Percentiles rank a stretch among this genome's conserved stretches.
phyloP scores from a whole-genome alignment of 1,139 yeast species.

The Geotrichum carabidarum region DNA sequence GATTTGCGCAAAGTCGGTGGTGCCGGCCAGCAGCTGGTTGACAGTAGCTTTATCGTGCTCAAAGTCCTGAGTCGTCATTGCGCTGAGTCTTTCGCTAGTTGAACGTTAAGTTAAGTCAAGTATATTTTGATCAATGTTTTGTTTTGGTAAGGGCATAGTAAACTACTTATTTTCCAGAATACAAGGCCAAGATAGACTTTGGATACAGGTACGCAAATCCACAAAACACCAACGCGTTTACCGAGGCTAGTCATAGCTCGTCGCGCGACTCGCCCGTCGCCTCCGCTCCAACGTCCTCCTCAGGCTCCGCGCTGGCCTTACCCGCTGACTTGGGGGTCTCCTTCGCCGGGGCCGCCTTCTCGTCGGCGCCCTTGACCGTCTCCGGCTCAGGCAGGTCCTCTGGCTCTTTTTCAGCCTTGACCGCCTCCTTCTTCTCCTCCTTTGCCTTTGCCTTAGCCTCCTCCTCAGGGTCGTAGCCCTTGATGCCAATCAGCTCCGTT shows the following conservation, averaged over 20 bases:
- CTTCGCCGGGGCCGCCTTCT: not conserved
- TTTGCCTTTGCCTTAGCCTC: conserved; percentile 7
- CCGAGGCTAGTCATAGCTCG: conserved; percentile 12
- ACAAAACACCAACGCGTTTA: not conserved
- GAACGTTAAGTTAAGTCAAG: too few relatives aligned
- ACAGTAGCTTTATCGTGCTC: not conserved
- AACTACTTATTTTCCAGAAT: not conserved
- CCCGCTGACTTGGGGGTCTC: conserved; percentile 8
- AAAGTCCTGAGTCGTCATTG: not conserved
- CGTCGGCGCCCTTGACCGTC: conserved; percentile 2
- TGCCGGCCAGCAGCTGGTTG: not conserved
- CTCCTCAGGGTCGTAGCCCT: conserved; percentile 24
- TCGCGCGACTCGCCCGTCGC: conserved; percentile 8
- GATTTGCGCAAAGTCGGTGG: not conserved
- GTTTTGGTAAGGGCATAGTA: not conserved
- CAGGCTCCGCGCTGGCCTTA: not conserved
- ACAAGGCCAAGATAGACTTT: not conserved
- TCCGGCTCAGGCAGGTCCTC: conserved; percentile 14
- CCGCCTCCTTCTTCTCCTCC: conserved; percentile 1
- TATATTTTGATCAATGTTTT: too few relatives aligned
- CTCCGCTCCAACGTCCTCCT: conserved; percentile 5
- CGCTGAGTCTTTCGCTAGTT: too few relatives aligned
- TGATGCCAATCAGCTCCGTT: conserved; percentile 35
- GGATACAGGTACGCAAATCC: not conserved
- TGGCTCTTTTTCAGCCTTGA: conserved; percentile 16